Percentiles rank a stretch among this genome's conserved stretches.
These are phyloP conservation scores for Austropuccinia psidii DNA, from an alignment of 1,284 basidiomycete genomes.

Conservation along the genomic window DNA sequence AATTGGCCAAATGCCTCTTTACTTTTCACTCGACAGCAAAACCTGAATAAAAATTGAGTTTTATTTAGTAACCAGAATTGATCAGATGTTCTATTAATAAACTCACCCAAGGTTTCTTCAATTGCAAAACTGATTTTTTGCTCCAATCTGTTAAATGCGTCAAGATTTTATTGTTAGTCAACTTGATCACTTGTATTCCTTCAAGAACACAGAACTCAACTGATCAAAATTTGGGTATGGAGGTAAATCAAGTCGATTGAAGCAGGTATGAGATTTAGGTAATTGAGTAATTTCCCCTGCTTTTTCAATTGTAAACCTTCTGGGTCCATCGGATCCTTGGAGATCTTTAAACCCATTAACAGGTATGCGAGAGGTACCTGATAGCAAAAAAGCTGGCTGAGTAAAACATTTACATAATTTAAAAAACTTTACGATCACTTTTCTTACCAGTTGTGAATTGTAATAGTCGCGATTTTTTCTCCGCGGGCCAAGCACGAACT, in stretches of 20 bases:
- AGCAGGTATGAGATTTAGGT: constrained; percentile 42
- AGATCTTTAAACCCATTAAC: constrained; percentile 42
- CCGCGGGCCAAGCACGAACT: constrained; percentile 61
- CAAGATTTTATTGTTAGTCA: too few relatives aligned
- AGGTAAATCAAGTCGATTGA: constrained; percentile 42
- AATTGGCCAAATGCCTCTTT: too few relatives aligned
- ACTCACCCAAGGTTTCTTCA: constrained; percentile 38
- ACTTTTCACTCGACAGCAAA: too few relatives aligned
- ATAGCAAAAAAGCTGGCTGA: not conserved
- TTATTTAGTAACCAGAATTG: too few relatives aligned
- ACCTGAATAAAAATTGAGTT: too few relatives aligned
- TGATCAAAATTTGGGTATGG: constrained; percentile 39
- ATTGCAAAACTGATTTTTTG: constrained; percentile 40
- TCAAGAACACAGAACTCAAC: constrained; percentile 60
- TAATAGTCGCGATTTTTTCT: constrained; percentile 40
- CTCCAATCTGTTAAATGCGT: constrained; percentile 38
- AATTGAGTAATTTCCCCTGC: constrained; percentile 38
- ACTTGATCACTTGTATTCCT: not conserved
- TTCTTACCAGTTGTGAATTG: constrained; percentile 83
- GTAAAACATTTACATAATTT: not conserved
- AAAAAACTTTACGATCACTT: not conserved
- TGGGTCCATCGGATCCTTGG: constrained; percentile 42
- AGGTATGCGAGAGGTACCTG: constrained; percentile 40
- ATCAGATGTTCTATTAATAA: too few relatives aligned
- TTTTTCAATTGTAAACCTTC: constrained; percentile 43